Evolutionary conservation across 2,329 filamentous ascomycete species (phyloP).

Genomic region (Venturia nashicola): DNA sequence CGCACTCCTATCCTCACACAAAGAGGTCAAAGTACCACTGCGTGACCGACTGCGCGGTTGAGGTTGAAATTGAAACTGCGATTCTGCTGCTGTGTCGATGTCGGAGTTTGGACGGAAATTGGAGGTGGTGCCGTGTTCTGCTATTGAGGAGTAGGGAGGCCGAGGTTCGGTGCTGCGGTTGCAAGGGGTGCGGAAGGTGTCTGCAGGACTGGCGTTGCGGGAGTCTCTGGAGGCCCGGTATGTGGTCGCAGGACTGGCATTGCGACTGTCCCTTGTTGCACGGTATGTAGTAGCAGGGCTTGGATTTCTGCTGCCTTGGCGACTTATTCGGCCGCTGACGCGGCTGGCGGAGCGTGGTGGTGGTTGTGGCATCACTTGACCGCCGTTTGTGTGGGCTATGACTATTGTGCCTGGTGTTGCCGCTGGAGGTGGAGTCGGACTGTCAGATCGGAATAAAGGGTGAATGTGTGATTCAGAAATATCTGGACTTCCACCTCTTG

Average conservation of each 20-base stretch:
- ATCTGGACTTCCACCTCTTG: conserved; percentile 25
- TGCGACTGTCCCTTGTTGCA: background rate
- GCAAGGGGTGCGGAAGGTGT: background rate
- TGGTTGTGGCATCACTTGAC: conserved; percentile 42
- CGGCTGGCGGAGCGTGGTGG: conserved; percentile 22
- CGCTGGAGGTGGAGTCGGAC: conserved; percentile 52
- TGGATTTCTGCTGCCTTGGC: conserved; percentile 13
- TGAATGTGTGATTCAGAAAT: conserved; percentile 59
- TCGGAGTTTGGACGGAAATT: background rate
- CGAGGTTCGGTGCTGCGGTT: background rate
- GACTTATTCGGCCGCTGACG: conserved; percentile 20
- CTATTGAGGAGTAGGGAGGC: background rate
- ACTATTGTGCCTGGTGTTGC: conserved; percentile 60
- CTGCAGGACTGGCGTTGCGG: background rate
- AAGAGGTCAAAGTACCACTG: background rate
- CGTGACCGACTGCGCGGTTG: background rate
- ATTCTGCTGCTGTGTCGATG: background rate
- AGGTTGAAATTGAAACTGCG: background rate
- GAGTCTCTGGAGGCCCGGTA: background rate
- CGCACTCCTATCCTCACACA: background rate
- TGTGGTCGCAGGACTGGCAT: background rate
- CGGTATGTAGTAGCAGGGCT: conserved; percentile 2
- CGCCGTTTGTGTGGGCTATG: conserved; percentile 56
- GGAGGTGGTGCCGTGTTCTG: background rate
- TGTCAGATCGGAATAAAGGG: conserved; percentile 64